Base-by-base conservation (phyloP, 208 protist genomes). In the Endotrypanum monterogeii region DNA sequence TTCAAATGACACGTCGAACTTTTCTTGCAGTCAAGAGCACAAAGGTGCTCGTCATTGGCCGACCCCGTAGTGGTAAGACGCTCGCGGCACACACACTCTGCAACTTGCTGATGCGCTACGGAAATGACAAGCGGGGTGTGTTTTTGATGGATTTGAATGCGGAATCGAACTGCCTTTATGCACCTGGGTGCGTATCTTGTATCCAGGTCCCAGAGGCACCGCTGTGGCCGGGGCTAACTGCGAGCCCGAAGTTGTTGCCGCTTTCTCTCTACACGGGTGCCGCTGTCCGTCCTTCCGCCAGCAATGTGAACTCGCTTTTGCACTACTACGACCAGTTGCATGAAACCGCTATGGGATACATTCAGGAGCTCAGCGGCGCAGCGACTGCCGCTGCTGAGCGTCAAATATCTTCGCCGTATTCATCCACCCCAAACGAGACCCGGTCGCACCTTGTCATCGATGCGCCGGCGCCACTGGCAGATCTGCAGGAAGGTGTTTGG, bases 11-110 rank as follows among this genome's bases (percentile, higher is more conserved):
- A 20, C 85, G 82, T 23, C 84, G 89, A 25, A 86, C 82, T 8
- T 54, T 94, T 39, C 52, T 85, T 28, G 67, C 71, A 25, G 69
- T 67, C 6, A 74, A 67, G 41, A 73, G 61, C 25, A 76, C 80
- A 8, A 87, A 82, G n/a, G 83, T 94, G 32, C 79, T 94, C 3
- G 92, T 96, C 23, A 83, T 96, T 65, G 90, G 92, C 3, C 58
- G 83, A 30, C 39, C 54, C 14, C 65, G 79, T 56, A 76, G 80
- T 50, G 92, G 92, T 28, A 94, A 90, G 66, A 92, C 90, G 44
- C 73, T 91, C 8, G 81, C 84, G 8, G 87, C 90, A 46, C 92
- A 94, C 81, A 94, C 88, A 12, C 73, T 94, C 23, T 90, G 80
- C 73, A 93, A 96, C 72, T 55, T 94, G 41, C 71, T 96, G 20